phyloP scores from a whole-genome alignment of 2,329 filamentous ascomycete genomes.

The Rachicladosporium sp. region DNA sequence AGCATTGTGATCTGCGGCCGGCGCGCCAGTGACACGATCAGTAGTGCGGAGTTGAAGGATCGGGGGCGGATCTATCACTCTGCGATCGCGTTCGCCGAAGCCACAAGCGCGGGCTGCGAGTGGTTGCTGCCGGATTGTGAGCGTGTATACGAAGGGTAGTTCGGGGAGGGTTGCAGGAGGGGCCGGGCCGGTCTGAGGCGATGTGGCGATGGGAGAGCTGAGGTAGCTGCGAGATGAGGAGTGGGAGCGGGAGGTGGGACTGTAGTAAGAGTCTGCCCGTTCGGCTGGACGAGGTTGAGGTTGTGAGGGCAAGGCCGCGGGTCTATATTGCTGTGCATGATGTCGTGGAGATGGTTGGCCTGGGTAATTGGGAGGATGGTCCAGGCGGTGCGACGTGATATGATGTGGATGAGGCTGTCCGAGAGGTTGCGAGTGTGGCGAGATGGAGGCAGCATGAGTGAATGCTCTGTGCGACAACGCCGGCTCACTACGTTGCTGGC shows the following conservation, averaged over 20 bases:
- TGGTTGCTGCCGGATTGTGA: slow-evolving; percentile 64
- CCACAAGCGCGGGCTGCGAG: slow-evolving; percentile 67
- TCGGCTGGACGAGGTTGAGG: slow-evolving; percentile 1
- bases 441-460: not conserved
- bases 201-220: slow-evolving; percentile 7
- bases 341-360: slow-evolving; percentile 5
- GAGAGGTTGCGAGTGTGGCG: slow-evolving; percentile 1
- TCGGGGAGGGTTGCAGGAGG: slow-evolving; percentile 5
- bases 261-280: slow-evolving; percentile 2
- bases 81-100: slow-evolving; percentile 68
- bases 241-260: slow-evolving; percentile 13
- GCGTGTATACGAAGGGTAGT: slow-evolving; percentile 29
- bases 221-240: slow-evolving; percentile 9
- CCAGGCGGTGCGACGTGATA: slow-evolving; percentile 9
- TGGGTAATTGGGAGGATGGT: slow-evolving; percentile 8
- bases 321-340: slow-evolving; percentile 4
- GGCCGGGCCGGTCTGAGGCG: not conserved
- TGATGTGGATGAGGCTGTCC: slow-evolving; percentile 18
- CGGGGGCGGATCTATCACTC: slow-evolving; percentile 72
- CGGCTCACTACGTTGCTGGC: slow-evolving; percentile 22
- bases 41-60: slow-evolving; percentile 63
- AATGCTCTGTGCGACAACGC: slow-evolving; percentile 6
- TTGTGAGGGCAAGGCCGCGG: slow-evolving; percentile 4
- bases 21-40: slow-evolving; percentile 41
- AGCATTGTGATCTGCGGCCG: slow-evolving; percentile 52